These are phyloP conservation scores for Saturnispora zaruensis DNA, from an alignment of 805 yeast genomes.

Conservation along the genomic window DNA sequence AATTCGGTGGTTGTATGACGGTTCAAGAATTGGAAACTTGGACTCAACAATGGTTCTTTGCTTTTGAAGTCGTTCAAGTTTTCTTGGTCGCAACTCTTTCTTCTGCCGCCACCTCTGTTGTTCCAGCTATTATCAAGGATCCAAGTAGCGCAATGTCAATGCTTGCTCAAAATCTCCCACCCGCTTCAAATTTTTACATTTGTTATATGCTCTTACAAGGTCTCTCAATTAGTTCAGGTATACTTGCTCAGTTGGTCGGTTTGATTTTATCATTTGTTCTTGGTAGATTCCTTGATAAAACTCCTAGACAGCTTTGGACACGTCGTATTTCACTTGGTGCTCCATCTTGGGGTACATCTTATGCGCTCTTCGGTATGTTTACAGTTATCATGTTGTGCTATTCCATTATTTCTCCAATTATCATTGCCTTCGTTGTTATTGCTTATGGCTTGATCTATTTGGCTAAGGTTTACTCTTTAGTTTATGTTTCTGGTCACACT, in stretches of 20 bases:
- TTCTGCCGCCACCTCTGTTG: constrained; percentile 76
- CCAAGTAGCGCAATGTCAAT: constrained; percentile 69
- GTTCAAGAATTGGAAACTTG: constrained; percentile 64
- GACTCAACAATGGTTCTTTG: constrained; percentile 85
- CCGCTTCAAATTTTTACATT: constrained; percentile 85
- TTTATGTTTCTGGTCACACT: constrained; percentile 53
- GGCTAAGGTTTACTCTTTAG: constrained; percentile 55
- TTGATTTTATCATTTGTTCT: constrained; percentile 64
- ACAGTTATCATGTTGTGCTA: constrained; percentile 67
- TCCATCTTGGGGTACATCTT: constrained; percentile 75
- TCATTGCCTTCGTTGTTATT: constrained; percentile 56
- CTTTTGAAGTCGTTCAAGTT: constrained; percentile 84
- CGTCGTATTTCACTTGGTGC: constrained; percentile 55
- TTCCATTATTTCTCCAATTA: constrained; percentile 69
- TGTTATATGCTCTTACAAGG: constrained; percentile 78
- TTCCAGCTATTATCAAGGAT: constrained; percentile 53
- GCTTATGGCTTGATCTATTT: constrained; percentile 49
- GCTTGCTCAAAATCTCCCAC: constrained; percentile 72
- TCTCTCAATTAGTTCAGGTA: constrained; percentile 65
- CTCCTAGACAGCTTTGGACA: constrained; percentile 90
- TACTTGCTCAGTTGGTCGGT: constrained; percentile 65
- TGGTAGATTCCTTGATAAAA: constrained; percentile 64
- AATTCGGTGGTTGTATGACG: constrained; percentile 62
- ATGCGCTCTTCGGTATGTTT: constrained; percentile 70
- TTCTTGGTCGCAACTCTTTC: constrained; percentile 78